Evolutionary conservation across 441 rosid genomes (phyloP), one percentile per base, ranked within the genome.

Genomic region (Pelargonium myrrhifolium): DNA sequence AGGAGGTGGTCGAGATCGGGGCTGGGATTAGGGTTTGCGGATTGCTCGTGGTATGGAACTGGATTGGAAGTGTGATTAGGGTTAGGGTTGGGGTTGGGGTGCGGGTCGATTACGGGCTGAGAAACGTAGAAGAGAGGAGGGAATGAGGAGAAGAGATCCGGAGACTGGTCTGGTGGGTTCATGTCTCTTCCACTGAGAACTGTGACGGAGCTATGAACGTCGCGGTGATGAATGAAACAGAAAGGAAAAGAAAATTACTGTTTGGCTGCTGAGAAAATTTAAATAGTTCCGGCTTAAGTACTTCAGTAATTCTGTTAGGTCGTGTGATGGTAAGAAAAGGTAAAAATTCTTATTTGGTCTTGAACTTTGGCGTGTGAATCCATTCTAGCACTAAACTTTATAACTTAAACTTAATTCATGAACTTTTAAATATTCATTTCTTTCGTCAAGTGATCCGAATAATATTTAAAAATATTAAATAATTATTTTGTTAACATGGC

Each of bases 91-190:
- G 83, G 12, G 86, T 85, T 42, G 81, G 84, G 74, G 65, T 74
- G 18, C 80, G 74, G 65, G 83, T 75, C 63, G 84, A 78, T 14
- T 85, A 90, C 40, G 78, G 75, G 53, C 15, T 49, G 55, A 74
- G 80, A 28, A 6, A 56, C 26, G 28, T 18, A 56, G 61, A 21
- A 21, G 42, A 74, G 69, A 12, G 77, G 77, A 40, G 91, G 86
- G 49, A 78, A 74, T 10, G 82, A 76, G 0, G 87, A 82, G 73
- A 81, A 83, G 47, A 79, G 81, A 20, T 86, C 91, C 4, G 78
- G 65, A 51, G 73, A 73, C 31, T 81, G 74, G 21, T 77, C 77
- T 56, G 85, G 75, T 47, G 83, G 80, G 66, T 84, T 80, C 93
- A 89, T 86, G 24, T 61, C 64, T 67, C 65, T 67, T 74, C 53